Conservation (phyloP, 345 rosid genomes). For the Hypericum perforatum region DNA sequence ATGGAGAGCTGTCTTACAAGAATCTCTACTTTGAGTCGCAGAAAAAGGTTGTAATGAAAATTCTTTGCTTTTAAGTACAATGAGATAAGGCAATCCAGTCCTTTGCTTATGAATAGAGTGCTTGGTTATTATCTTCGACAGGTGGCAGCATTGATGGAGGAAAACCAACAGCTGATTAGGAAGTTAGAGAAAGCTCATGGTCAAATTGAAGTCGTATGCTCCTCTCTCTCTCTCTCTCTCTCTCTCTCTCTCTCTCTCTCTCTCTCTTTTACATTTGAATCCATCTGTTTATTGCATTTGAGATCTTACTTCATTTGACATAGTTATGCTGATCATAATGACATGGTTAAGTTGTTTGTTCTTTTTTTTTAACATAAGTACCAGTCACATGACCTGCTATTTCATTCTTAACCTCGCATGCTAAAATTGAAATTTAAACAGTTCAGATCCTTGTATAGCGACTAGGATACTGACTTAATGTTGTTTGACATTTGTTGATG, state of each 20-base stretch:
- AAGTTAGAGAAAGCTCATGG: conserved; percentile 14
- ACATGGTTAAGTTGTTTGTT: too few species aligned
- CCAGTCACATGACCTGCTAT: too few species aligned
- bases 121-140: conserved; percentile 7
- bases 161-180: conserved; percentile 13
- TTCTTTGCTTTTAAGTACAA: background rate
- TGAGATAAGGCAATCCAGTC: background rate
- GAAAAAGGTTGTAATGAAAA: background rate
- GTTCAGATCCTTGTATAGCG: too few species aligned
- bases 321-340: background rate
- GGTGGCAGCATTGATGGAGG: conserved; percentile 21
- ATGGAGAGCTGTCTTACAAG: background rate
- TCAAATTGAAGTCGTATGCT: conserved; percentile 18
- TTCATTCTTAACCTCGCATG: too few species aligned
- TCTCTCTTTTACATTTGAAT: background rate
- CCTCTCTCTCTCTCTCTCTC: background rate
- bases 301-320: background rate
- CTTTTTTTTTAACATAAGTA: too few species aligned
- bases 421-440: too few species aligned
- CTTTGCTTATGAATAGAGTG: background rate
- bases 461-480: too few species aligned
- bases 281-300: background rate
- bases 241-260: too few species aligned
- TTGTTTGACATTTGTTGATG: too few species aligned
- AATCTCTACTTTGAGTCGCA: conserved; percentile 2